Conservation (phyloP, 1,139 yeast species). For the Hyphopichia wangnamkhiaoensis region DNA sequence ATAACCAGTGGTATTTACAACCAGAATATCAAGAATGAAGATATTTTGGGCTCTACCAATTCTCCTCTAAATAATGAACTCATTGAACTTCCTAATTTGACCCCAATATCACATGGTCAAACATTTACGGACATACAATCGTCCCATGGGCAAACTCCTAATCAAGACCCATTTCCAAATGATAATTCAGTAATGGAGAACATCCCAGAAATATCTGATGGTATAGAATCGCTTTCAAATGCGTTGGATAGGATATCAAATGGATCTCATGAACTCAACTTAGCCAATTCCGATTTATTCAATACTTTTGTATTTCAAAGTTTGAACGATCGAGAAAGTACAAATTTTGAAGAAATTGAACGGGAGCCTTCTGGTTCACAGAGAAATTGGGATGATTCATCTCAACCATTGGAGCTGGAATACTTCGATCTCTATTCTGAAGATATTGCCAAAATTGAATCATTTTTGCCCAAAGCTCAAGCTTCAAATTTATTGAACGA, state of each 20-base stretch:
- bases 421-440: constrained; percentile 16
- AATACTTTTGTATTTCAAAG: constrained; percentile 23
- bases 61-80: no score
- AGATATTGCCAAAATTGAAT: constrained; percentile 20
- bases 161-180: background rate
- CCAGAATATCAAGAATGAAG: no score
- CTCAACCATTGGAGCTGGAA: background rate
- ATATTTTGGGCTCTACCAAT: no score
- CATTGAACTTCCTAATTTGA: no score
- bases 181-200: constrained; percentile 5
- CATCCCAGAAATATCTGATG: constrained; percentile 21
- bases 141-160: no score
- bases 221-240: constrained; percentile 29
- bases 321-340: constrained; percentile 7
- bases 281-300: constrained; percentile 32
- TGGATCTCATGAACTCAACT: constrained; percentile 27
- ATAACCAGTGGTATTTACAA: no score
- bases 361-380: no score
- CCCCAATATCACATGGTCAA: no score
- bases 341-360: background rate
- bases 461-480: constrained; percentile 6
- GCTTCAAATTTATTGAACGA: constrained; percentile 12
- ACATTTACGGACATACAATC: no score
- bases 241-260: constrained; percentile 31
- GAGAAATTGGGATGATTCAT: no score